Evolutionary conservation across 192 early-diverging fungal genomes (phyloP), one percentile per base, ranked within the genome.

Genomic region (Rhizoclosmatium globosum): DNA sequence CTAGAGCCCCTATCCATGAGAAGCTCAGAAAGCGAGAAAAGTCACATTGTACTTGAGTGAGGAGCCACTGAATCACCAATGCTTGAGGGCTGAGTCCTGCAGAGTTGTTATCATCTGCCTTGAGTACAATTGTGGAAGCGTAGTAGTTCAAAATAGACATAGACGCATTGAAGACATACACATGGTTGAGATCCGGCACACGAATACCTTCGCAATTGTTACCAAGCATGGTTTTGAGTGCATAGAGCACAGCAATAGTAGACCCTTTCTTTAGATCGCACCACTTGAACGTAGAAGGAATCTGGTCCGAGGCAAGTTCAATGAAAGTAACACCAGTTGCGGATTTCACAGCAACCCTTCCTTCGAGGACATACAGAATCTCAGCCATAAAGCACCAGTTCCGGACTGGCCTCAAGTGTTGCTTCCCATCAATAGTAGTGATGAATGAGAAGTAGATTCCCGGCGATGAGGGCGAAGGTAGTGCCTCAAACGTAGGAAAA

Each of bases 1-100:
- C 31, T 31, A 31, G 31, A 31, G 31, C 31, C 31, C 31, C 31
- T 31, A 31, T 31, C 31, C 31, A 31, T 31, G 31, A 31, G 31
- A 31, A 31, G 31, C 31, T 31, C 31, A 31, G 31, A 31, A 31
- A 31, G 31, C 31, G 31, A 31, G 31, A 31, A 31, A 31, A 31
- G 31, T 31, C 31, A 31, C 31, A 31, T 31, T 62, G 60, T 1
- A 62, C 60, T 7, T 19, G 4, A 7, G 7, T 39, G 11, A 62
- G 21, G 4, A 62, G 23, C 60, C 60, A 62, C 60, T 62, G 60
- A 62, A 62, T 62, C 60, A 62, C 60, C 9, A 62, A 21, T 7
- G 60, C 60, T 21, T 62, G 60, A 19, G 23, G 60, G 21, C 60
- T 62, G 11, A 62, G 23, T 4, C 60, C 60, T 0, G 60, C 60